Conservation (phyloP, 352 stramenopile genomes). For the Pythium brassicae region DNA sequence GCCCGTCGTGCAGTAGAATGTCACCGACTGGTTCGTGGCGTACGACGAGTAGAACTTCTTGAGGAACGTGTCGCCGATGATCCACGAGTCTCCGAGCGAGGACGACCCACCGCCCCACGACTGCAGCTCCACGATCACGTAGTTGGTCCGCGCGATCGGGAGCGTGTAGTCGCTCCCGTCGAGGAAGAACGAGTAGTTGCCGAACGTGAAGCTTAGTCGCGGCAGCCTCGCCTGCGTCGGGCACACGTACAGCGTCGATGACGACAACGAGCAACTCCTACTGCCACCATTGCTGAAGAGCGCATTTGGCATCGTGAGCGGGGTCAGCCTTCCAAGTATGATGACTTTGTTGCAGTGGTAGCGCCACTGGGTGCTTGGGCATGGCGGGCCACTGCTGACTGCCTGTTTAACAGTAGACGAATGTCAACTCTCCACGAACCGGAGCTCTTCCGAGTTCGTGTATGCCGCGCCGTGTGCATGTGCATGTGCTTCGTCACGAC, state of each 20-base stretch:
- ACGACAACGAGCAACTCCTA: background rate
- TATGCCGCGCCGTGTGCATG: too few relatives aligned
- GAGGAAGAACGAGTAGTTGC: constrained; percentile 53
- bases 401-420: too few relatives aligned
- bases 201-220: constrained; percentile 47
- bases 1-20: constrained; percentile 44
- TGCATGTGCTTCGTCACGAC: too few relatives aligned
- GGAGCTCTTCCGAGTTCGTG: too few relatives aligned
- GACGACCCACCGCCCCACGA: constrained; percentile 4
- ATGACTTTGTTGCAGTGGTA: too few relatives aligned
- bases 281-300: background rate
- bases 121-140: constrained; percentile 40
- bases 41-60: constrained; percentile 72
- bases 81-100: constrained; percentile 52
- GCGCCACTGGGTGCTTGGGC: too few relatives aligned
- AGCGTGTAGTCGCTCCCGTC: constrained; percentile 53
- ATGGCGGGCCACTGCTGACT: too few relatives aligned
- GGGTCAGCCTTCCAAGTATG: too few relatives aligned
- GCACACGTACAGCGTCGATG: constrained; percentile 52
- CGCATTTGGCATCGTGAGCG: constrained; percentile 1
- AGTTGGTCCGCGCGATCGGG: constrained; percentile 19
- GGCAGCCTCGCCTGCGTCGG: constrained; percentile 38
- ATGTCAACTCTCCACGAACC: too few relatives aligned
- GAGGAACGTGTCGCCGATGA: constrained; percentile 75
- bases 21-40: constrained; percentile 53